Evolutionary conservation across 192 early-diverging fungal genomes (phyloP).

Genomic region (Tieghemiomyces parasiticus): DNA sequence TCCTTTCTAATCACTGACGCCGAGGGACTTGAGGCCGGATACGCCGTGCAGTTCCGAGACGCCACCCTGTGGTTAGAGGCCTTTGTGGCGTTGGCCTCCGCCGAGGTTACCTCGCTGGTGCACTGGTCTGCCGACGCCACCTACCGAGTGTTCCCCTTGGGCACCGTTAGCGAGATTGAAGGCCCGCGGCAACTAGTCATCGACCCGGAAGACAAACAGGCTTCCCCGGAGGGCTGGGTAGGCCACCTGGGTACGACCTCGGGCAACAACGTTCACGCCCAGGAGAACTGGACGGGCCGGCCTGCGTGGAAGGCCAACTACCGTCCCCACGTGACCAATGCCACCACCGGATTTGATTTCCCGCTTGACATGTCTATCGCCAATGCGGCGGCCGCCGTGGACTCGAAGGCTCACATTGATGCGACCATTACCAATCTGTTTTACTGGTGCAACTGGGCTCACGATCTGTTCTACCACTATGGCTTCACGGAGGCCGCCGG

Average conservation of each 20-base stretch:
- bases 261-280: constrained; percentile 90
- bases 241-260: constrained; percentile 45
- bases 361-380: too few species aligned
- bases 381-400: constrained; percentile 29
- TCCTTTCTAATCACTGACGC: constrained; percentile 16
- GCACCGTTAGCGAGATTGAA: constrained; percentile 57
- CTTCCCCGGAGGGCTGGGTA: constrained; percentile 60
- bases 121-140: constrained; percentile 72
- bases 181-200: constrained; percentile 36
- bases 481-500: constrained; percentile 83
- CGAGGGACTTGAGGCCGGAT: constrained; percentile 48
- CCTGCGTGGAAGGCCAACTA: constrained; percentile 59
- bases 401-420: constrained; percentile 55
- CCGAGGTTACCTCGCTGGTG: constrained; percentile 47
- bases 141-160: constrained; percentile 73
- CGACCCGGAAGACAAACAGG: constrained; percentile 32
- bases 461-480: constrained; percentile 79
- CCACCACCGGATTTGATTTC: constrained; percentile 56
- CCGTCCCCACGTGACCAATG: constrained; percentile 43
- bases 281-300: constrained; percentile 63
- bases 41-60: constrained; percentile 68
- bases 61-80: constrained; percentile 65
- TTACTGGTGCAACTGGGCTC: constrained; percentile 82
- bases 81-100: constrained; percentile 39
- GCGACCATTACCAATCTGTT: constrained; percentile 78